These are phyloP conservation scores for Zygosaccharomyces pseudobailii DNA, from an alignment of 1,139 yeast species.

Conservation along the genomic window DNA sequence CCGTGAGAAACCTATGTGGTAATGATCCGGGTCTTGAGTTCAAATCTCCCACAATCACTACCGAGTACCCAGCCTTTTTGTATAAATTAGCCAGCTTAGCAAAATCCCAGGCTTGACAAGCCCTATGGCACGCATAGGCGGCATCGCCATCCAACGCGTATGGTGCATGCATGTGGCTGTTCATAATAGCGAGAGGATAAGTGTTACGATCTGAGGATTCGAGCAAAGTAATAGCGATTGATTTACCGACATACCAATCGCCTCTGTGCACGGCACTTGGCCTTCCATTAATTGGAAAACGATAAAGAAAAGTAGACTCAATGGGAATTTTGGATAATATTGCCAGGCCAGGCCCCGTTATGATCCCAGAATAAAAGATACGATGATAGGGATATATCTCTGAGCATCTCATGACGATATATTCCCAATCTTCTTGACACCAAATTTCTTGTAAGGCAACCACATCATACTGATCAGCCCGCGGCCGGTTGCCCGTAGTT, in stretches of 20 bases:
- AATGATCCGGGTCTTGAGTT: constrained; percentile 84
- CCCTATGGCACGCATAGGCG: constrained; percentile 82
- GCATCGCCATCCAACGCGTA: constrained; percentile 80
- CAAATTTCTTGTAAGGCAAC: constrained; percentile 92
- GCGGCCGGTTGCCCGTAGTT: constrained; percentile 35
- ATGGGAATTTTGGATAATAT: constrained; percentile 82
- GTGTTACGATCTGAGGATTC: constrained; percentile 44
- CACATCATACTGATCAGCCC: constrained; percentile 51
- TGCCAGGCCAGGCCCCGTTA: constrained; percentile 92
- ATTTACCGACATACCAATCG: constrained; percentile 96
- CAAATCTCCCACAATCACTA: constrained; percentile 87
- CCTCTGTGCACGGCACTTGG: constrained; percentile 93
- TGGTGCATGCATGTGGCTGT: constrained; percentile 98
- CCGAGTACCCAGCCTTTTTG: constrained; percentile 72
- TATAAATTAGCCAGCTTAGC: constrained; percentile 61
- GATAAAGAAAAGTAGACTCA: constrained; percentile 65
- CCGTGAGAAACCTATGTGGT: constrained; percentile 69
- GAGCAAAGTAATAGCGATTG: constrained; percentile 71
- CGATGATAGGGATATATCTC: constrained; percentile 59
- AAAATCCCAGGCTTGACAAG: constrained; percentile 97
- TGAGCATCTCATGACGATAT: constrained; percentile 46
- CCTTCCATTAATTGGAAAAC: constrained; percentile 90
- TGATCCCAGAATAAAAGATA: constrained; percentile 72
- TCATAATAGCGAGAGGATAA: constrained; percentile 68
- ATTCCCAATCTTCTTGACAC: constrained; percentile 80